Conservation (phyloP, 768 basidiomycete genomes). For the Leccinum rimulosum region DNA sequence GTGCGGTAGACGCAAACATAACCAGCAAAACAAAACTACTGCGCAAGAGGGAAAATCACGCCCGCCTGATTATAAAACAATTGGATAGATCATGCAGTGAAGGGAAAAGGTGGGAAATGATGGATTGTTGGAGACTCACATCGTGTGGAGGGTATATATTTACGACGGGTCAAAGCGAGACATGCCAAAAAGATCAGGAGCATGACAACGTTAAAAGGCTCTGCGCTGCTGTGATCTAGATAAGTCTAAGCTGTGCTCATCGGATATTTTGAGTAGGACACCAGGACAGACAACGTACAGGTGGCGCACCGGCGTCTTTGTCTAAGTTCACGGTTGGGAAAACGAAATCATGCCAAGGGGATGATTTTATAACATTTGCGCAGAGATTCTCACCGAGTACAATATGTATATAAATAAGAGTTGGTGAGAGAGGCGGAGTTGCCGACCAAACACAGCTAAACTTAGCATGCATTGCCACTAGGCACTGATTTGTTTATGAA, state of each 20-base stretch:
- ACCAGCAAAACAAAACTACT: slow-evolving; percentile 1
- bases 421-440: not conserved
- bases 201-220: not conserved
- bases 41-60: slow-evolving; percentile 2
- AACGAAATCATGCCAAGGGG: not conserved
- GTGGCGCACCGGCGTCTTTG: not conserved
- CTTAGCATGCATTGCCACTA: too few species aligned
- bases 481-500: too few species aligned
- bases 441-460: not conserved
- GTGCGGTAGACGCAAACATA: slow-evolving; percentile 7
- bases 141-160: slow-evolving; percentile 5
- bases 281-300: not conserved
- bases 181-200: not conserved
- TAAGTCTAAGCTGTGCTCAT: not conserved
- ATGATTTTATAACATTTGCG: too few species aligned
- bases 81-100: slow-evolving; percentile 1
- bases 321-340: not conserved
- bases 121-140: slow-evolving; percentile 1
- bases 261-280: not conserved
- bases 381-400: too few species aligned
- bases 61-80: slow-evolving; percentile 9
- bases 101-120: slow-evolving; percentile 5
- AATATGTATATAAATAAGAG: too few species aligned
- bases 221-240: not conserved
- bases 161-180: not conserved